Evolutionary conservation across 305 asterid species (phyloP), one percentile per base, ranked within the genome.

Genomic region (Solanum hybrid): DNA sequence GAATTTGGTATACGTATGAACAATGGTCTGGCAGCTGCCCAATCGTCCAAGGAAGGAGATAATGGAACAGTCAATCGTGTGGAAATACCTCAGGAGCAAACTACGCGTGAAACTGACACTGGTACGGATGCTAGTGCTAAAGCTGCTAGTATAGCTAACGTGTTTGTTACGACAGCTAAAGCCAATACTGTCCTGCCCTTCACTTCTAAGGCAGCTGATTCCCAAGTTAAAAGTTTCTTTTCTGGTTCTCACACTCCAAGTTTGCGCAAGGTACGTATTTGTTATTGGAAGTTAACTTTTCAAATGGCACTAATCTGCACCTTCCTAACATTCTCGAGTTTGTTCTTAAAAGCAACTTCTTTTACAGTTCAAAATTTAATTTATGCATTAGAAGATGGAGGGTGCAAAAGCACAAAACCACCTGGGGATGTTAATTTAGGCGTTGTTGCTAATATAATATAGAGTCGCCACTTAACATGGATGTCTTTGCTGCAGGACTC

Each of bases 401-500:
- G 64, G 69, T 51, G 78, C 34, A 77, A 77, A 73, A 87, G 76
- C 39, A 36, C 12, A 79, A 40, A 24, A 51, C n/a, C 51, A 51
- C 24, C 87, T 5, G 11, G 40, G 26, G 26, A 78, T 51, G 14
- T 51, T 57, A 37, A 51, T 51, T 84, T 84, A 11, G 36, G 87
- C 1, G 6, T 57, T 22, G 76, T 85, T 6, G 76, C 42, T 57
- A 85, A 57, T 85, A 42, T 42, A 29, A 46, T 82, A 82, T 22
- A 57, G 75, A 51, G 31, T 85, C 80, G 28, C 40, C 57, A 5
- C 77, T 78, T 51, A 31, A 82, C 82, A n/a, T 26, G 88, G 86
- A 16, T 86, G 61, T 93, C 89, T 91, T 87, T 89, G 13, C 85
- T 94, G 92, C 96, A 96, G 98, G 92, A 92, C 81, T 90, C 86